A percentile compares a stretch with the other conserved stretches of the same genome.
These are phyloP conservation scores for Candida gorgasii DNA, from an alignment of 805 yeast genomes.

Conservation along the genomic window DNA sequence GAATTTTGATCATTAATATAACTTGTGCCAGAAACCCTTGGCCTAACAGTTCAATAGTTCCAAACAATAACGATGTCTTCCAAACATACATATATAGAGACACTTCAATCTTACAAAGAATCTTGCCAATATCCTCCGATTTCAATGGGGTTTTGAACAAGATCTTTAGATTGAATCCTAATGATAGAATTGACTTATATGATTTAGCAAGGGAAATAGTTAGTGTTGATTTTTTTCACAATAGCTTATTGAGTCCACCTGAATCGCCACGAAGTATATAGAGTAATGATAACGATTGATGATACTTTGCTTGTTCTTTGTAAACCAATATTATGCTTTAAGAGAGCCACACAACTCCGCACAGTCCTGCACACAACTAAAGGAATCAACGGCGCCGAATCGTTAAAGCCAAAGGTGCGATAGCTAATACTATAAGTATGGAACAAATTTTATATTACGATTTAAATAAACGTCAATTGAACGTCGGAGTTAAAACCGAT, in stretches of 20 bases:
- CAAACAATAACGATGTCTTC: conserved; percentile 59
- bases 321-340: neutral
- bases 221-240: conserved; percentile 30
- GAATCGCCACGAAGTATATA: conserved; percentile 15
- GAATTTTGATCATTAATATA: conserved; percentile 76
- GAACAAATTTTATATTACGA: conserved; percentile 6
- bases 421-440: neutral
- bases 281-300: conserved; percentile 6
- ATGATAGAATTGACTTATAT: conserved; percentile 44
- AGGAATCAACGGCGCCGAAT: neutral
- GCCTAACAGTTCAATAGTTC: conserved; percentile 69
- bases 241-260: conserved; percentile 17
- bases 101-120: conserved; percentile 52
- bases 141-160: conserved; percentile 52
- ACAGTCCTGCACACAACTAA: neutral
- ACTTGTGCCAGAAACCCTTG: conserved; percentile 88
- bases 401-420: neutral
- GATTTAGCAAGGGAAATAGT: conserved; percentile 41
- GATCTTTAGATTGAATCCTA: conserved; percentile 49
- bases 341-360: neutral
- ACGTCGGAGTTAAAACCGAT: conserved; percentile 9
- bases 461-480: conserved; percentile 1
- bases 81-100: conserved; percentile 61
- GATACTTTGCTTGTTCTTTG: too few relatives aligned
- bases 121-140: conserved; percentile 71